Base-by-base conservation (phyloP, 176 grass and related monocot genomes). In the Juncus effusus region DNA sequence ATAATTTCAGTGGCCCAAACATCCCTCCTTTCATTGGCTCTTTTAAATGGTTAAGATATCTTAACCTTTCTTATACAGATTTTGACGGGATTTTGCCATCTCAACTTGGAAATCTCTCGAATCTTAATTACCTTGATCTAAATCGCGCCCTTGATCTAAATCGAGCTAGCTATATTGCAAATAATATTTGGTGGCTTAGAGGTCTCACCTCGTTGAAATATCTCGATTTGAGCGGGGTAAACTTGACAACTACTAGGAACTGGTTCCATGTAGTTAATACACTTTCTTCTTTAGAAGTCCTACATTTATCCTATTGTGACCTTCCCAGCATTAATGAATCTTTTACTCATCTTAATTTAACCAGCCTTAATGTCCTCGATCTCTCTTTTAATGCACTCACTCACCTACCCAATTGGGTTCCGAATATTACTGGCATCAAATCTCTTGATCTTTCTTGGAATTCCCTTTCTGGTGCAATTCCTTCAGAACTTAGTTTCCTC, bases 121-220 rank as follows among this genome's bases (percentile, higher is more conserved):
- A 38, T 6, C 10, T 82, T 36, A 28, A 10, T n/a, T 69, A 74
- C n/a, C n/a, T n/a, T n/a, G n/a, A n/a, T n/a, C n/a, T n/a, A n/a
- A n/a, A n/a, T n/a, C n/a, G n/a, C n/a, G n/a, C n/a, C 37, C 70
- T 84, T 12, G 19, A 28, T 28, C 19, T 28, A 28, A 28, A 28
- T 28, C 19, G 28, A 19, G 40, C 14, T 6, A 28, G 19, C 19
- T 28, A 28, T 28, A 28, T 28, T 0, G 1, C 19, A 28, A 28
- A 28, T 28, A 42, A 82, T 62, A 64, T 82, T 11, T 49, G 9
- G 11, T 81, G 78, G 78, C 38, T 81, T 49, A 10, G 11, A 0
- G 42, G 3, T 6, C 78, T 81, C 35, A 16, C 69, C 42, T 74
- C 54, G 37, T 64, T 80, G 40, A 74, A 56, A 54, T 16, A 66